phyloP scores from a whole-genome alignment of 2,329 filamentous ascomycete species.

The Claviceps paspali region DNA sequence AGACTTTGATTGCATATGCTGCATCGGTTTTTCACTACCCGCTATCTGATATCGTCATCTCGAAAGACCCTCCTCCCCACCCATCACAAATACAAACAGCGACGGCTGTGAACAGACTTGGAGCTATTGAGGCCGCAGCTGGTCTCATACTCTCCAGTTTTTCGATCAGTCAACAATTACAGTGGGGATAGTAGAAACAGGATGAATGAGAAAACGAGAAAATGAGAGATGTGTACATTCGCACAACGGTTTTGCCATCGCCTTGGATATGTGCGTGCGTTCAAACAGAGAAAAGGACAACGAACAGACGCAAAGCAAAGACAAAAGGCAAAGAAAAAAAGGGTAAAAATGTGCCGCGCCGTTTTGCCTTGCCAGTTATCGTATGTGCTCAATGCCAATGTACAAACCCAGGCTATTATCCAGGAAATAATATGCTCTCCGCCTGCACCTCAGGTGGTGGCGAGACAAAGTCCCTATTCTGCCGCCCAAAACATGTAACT shows the following conservation, averaged over 20 bases:
- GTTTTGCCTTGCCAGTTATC: conserved; percentile 1
- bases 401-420: neutral
- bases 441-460: neutral
- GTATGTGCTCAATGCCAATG: neutral
- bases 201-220: neutral
- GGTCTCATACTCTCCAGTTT: neutral
- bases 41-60: neutral
- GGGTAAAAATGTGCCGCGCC: neutral
- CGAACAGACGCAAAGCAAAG: too few relatives aligned
- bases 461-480: conserved; percentile 8
- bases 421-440: neutral
- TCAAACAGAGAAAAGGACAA: neutral
- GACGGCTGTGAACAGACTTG: neutral
- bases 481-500: conserved; percentile 15
- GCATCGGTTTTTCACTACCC: conserved; percentile 4
- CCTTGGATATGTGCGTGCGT: neutral
- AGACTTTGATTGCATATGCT: conserved; percentile 12
- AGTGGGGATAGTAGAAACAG: neutral
- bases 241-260: neutral
- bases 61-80: neutral
- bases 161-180: neutral
- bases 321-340: neutral
- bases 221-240: neutral
- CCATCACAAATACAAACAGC: neutral
- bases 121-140: neutral